Percentiles rank a stretch among this genome's conserved stretches.
Conservation (phyloP, 2,329 filamentous ascomycete genomes). For the Curvularia verruculosa region DNA sequence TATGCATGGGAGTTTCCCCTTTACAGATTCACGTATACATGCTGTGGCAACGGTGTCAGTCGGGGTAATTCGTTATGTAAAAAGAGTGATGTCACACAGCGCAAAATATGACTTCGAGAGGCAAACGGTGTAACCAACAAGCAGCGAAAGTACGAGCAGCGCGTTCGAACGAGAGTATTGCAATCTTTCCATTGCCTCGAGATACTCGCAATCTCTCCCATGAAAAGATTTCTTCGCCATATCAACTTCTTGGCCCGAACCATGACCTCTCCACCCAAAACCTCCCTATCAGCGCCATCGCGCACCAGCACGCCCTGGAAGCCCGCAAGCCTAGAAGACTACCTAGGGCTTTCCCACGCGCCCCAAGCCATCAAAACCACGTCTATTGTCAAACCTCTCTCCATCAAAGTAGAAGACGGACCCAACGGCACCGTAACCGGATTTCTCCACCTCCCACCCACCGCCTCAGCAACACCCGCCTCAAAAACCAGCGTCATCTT, state of each 20-base stretch:
- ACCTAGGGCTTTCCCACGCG: constrained; percentile 1
- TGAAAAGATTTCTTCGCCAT: constrained; percentile 1
- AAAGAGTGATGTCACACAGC: not conserved
- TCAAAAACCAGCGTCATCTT: constrained; percentile 3
- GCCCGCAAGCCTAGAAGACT: constrained; percentile 4
- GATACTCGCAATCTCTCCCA: not conserved
- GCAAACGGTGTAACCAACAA: not conserved
- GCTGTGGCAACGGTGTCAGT: not conserved
- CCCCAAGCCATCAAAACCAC: not conserved
- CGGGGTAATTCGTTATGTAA: too few species aligned
- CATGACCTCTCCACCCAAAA: not conserved
- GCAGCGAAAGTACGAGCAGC: not conserved
- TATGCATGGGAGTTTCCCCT: too few species aligned
- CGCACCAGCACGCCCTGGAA: not conserved
- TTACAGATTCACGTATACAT: not conserved
- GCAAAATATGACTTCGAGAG: constrained; percentile 1
- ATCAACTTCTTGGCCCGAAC: constrained; percentile 1
- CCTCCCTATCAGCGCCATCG: constrained; percentile 1
- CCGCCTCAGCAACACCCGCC: not conserved
- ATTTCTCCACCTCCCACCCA: constrained; percentile 5
- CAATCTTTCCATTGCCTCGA: too few species aligned
- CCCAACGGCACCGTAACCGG: constrained; percentile 1
- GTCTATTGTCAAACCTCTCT: constrained; percentile 4
- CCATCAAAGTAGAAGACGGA: constrained; percentile 1
- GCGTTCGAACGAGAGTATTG: not conserved